Base-by-base conservation (phyloP, 2,329 filamentous ascomycete species). In the Verticillium nonalfalfae region DNA sequence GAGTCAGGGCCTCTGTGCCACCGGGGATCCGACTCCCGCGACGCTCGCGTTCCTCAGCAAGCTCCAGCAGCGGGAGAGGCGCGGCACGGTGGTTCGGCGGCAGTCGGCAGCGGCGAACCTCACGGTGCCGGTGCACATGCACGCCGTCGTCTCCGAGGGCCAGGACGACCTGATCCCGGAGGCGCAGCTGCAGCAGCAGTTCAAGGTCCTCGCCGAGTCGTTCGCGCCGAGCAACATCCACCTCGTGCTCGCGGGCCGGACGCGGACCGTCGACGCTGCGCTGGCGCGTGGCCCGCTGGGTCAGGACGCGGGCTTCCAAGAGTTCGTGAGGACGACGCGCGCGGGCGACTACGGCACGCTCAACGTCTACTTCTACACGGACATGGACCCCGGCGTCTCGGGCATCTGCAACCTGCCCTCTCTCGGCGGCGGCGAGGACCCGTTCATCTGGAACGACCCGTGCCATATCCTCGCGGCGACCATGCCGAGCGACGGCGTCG, bases 361-460 rank as follows among this genome's bases (percentile, higher is more conserved):
- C 45, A 80, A 80, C 70, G 39, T 80, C 55, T 80, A 79, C 72
- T 77, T 78, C 57, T 60, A 67, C 60, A 63, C 60, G 15, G 63
- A 63, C 14, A 54, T 67, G 21, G 59, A 60, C 26, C 60, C 60
- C 26, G 66, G 61, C 36, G 52, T 56, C 67, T 74, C 60, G 67
- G 77, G 76, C n/a, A 74, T 75, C 66, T 78, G 75, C 70, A 76
- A 76, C 66, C 74, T 79, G 67, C 77, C 77, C 11, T 15, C 33
- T 6, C n/a, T 35, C 33, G 55, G 55, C 33, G 55, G 55, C 31
- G 61, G 61, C 3, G 61, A 63, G 13, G 64, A 67, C n/a, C 60
- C 61, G 1, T 63, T 57, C 61, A 61, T 63, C 38, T 61, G 61
- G 14, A 57, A 59, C 21, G 65, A 66, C 45, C 66, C 64, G 39